Evolutionary conservation across 345 rosid genomes (phyloP).

Genomic region (Combretum micranthum): DNA sequence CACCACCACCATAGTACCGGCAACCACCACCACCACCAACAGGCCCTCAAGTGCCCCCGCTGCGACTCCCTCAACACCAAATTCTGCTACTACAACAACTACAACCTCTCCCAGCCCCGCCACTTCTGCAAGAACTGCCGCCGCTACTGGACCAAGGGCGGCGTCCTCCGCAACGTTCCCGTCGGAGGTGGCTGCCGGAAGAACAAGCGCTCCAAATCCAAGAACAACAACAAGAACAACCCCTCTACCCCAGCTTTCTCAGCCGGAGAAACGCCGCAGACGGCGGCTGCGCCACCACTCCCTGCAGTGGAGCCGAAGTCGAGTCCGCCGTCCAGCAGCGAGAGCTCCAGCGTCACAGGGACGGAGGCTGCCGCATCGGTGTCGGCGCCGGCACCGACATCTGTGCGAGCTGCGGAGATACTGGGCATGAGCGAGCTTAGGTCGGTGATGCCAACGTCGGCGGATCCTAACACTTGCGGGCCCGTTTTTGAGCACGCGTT

Average conservation of each 20-base stretch:
- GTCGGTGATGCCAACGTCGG: not conserved
- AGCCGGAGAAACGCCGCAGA: not conserved
- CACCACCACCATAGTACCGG: constrained; percentile 33
- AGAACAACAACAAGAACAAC: constrained; percentile 11
- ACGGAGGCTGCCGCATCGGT: constrained; percentile 28
- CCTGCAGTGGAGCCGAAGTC: constrained; percentile 37
- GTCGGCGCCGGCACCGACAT: constrained; percentile 36
- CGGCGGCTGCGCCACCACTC: constrained; percentile 5
- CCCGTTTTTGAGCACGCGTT: constrained; percentile 41
- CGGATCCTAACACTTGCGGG: not conserved
- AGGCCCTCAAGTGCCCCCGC: constrained; percentile 88
- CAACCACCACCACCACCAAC: constrained; percentile 49
- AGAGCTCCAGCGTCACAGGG: constrained; percentile 48
- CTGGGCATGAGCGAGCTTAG: constrained; percentile 11
- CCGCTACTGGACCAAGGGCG: constrained; percentile 98
- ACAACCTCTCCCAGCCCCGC: constrained; percentile 97
- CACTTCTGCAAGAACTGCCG: constrained; percentile 98
- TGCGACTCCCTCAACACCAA: constrained; percentile 89
- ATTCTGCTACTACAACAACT: constrained; percentile 96
- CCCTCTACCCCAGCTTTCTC: constrained; percentile 9
- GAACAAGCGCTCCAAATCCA: constrained; percentile 57
- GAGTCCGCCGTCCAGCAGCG: constrained; percentile 82
- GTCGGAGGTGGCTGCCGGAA: constrained; percentile 86
- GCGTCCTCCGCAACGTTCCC: constrained; percentile 95
- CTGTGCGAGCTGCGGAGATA: constrained; percentile 21